Evolutionary conservation across 2,329 filamentous ascomycete genomes (phyloP), one percentile per base, ranked within the genome.

Genomic region (Pseudopyrenochaeta lycopersici): DNA sequence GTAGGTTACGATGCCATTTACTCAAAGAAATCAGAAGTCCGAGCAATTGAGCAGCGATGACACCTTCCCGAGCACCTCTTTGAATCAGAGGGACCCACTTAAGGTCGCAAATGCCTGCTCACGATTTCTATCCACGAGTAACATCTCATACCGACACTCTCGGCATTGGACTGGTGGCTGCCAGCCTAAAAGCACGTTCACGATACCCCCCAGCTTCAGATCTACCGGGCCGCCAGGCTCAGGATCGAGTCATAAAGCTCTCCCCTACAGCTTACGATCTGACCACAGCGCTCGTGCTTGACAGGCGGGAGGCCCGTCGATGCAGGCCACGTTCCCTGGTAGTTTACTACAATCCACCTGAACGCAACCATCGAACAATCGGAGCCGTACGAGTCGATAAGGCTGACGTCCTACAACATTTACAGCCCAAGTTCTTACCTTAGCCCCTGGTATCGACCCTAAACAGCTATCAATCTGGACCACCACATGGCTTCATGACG

Each of bases 171-270:
- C 41, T 30, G 52, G 48, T 60, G 52, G 53, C 58, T 58, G 42
- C 41, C 27, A 41, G 14, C 15, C 23, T 32, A n/a, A 52, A 21
- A 44, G 29, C 41, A 52, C 38, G 40, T 49, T 30, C 39, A 44
- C 36, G 39, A 52, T 44, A 30, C 33, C 20, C 32, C 42, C 41
- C 40, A 58, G 33, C 31, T 38, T 49, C 50, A 42, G 64, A 64
- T 70, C 60, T 45, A 46, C 59, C 60, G 58, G 63, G 31, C 58
- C 60, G 60, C 49, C 45, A 42, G 47, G 44, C 46, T 52, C 54
- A 62, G 23, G 43, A 38, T 48, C 29, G 43, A 61, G 44, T 54
- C 52, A 45, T 51, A 50, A 31, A 49, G 20, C 39, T 53, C 58
- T 56, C 55, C 39, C 38, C 29, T 36, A 50, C 42, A 43, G 43